phyloP scores from a whole-genome alignment of 202 grass and related monocot genomes.

The Dendrocalamus latiflorus region DNA sequence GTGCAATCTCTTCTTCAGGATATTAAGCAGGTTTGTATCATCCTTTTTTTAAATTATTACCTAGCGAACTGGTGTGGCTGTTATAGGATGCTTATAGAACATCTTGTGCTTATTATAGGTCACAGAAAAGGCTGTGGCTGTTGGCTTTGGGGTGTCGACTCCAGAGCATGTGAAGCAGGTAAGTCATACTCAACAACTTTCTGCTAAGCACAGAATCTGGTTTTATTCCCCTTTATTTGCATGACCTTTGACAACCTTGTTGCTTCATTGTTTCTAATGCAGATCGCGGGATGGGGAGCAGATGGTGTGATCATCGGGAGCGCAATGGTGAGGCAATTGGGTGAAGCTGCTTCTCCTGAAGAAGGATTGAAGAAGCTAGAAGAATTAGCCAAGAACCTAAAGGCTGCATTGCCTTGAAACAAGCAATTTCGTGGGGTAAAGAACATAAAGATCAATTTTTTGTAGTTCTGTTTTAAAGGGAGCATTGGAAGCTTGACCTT shows the following conservation, averaged over 20 bases:
- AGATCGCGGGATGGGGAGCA: conserved; percentile 80
- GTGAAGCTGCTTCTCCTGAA: conserved; percentile 64
- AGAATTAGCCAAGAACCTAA: conserved; percentile 59
- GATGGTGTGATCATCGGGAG: conserved; percentile 92
- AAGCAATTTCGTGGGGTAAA: conserved; percentile 16
- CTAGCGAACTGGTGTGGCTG: neutral
- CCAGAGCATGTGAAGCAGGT: conserved; percentile 94
- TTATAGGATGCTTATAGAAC: conserved; percentile 2
- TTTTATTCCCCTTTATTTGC: neutral
- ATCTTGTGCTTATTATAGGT: conserved; percentile 40
- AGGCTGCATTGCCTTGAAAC: conserved; percentile 64
- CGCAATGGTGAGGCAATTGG: conserved; percentile 71
- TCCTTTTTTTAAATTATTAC: neutral
- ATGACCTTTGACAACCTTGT: neutral
- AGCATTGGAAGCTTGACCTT: neutral
- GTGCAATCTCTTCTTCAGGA: conserved; percentile 83
- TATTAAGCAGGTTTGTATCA: conserved; percentile 67
- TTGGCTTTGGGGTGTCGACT: conserved; percentile 92
- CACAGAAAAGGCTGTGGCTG: conserved; percentile 81
- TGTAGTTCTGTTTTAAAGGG: conserved; percentile 13
- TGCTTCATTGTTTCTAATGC: neutral
- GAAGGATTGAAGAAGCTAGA: conserved; percentile 86
- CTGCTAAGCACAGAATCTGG: neutral
- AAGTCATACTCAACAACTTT: neutral
- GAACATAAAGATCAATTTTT: neutral